A percentile compares a stretch with the other conserved stretches of the same genome.
These are phyloP conservation scores for Candida nonsorbophila DNA, from an alignment of 805 yeast genomes.

Conservation along the genomic window DNA sequence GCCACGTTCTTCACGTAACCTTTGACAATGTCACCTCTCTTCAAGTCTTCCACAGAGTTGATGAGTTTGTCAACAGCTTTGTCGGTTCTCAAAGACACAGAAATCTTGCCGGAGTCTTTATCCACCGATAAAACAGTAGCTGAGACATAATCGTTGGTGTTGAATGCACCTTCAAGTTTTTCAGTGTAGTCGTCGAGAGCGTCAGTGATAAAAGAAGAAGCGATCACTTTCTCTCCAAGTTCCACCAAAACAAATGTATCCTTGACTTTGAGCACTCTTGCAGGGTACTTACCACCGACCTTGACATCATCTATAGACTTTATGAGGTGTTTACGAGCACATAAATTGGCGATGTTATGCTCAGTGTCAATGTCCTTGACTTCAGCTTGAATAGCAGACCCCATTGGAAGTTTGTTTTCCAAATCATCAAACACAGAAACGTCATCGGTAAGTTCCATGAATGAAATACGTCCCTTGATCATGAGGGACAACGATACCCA, in stretches of 20 bases:
- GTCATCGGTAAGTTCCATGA: slow-evolving; percentile 59
- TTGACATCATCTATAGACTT: slow-evolving; percentile 43
- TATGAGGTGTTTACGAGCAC: slow-evolving; percentile 43
- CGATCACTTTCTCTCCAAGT: slow-evolving; percentile 57
- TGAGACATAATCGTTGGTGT: slow-evolving; percentile 48
- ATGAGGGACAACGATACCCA: slow-evolving; percentile 71
- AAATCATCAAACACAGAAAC: slow-evolving; percentile 42
- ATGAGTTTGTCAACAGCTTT: slow-evolving; percentile 50
- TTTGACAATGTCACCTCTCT: slow-evolving; percentile 66
- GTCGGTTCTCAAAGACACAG: slow-evolving; percentile 54
- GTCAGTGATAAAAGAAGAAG: slow-evolving; percentile 68
- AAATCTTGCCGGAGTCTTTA: slow-evolving; percentile 44
- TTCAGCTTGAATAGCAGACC: slow-evolving; percentile 58
- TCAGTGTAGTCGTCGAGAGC: slow-evolving; percentile 65
- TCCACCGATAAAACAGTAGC: slow-evolving; percentile 53
- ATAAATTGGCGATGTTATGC: slow-evolving; percentile 44
- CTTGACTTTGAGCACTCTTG: slow-evolving; percentile 53
- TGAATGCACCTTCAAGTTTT: slow-evolving; percentile 44
- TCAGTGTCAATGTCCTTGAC: slow-evolving; percentile 52
- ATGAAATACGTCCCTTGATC: slow-evolving; percentile 59
- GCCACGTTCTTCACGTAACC: slow-evolving; percentile 78
- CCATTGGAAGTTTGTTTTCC: slow-evolving; percentile 61
- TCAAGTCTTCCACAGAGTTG: slow-evolving; percentile 45
- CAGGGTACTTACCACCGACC: slow-evolving; percentile 55
- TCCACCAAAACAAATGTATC: slow-evolving; percentile 63